Evolutionary conservation across 2,329 filamentous ascomycete genomes (phyloP), one percentile per base, ranked within the genome.

Genomic region (Fusarium decemcellulare): DNA sequence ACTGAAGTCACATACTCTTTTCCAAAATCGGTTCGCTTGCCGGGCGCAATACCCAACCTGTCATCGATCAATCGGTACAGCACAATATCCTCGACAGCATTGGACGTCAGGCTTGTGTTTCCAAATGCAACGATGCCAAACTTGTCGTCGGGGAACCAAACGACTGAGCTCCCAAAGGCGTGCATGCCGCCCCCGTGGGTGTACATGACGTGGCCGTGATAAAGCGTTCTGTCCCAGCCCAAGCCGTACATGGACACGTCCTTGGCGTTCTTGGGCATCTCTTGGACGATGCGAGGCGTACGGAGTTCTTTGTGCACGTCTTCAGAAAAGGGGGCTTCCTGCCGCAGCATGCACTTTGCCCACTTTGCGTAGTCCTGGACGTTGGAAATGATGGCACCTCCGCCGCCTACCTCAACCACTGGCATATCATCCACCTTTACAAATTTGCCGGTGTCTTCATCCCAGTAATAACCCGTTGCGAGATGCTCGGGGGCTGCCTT

Each of bases 361-460:
- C 87, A 90, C 68, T 81, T 83, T 2, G 80, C 73, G 70, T 86
- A 88, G 75, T 88, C 86, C 8, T 78, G 55, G 2, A 84, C 84
- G 48, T 80, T 85, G 23, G 82, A 84, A 23, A 88, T 75, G 46
- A 82, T 73, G 11, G 75, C 77, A 1, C 82, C 83, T 1, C 83
- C 82, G 12, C 82, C 83, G 64, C 79, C 79, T 29, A 77, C 65
- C 70, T 77, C 80, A 29, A 60, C 50, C 6, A 72, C 58, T 6
- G 70, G 61, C 42, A 74, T 63, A 12, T 76, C 16, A 9, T 51
- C 37, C 14, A 76, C 70, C 8, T 72, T 63, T 0, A 67, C 60
- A 10, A 79, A 71, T 5, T 67, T 29, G 0, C 67, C 66, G 2
- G 65, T 67, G 1, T 73, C 62, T 2, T 79, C 65, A 7, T 81